A percentile compares a stretch with the other conserved stretches of the same genome.
Conservation (phyloP, 2,329 filamentous ascomycete species). For the Aureobasidium namibiae region DNA sequence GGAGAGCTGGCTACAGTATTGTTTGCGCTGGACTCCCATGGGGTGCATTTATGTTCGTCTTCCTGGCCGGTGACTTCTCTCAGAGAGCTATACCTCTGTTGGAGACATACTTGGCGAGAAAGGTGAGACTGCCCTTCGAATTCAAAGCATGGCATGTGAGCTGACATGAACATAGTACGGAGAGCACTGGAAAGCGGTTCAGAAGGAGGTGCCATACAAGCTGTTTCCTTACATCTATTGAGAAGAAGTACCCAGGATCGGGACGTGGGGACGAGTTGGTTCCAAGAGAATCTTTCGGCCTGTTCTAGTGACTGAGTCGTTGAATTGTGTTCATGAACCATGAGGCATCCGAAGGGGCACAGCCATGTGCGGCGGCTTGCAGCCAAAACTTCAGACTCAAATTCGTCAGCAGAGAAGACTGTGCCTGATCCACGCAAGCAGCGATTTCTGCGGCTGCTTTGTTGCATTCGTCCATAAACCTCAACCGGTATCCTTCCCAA, state of each 20-base stretch:
- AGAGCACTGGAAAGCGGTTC: constrained; percentile 19
- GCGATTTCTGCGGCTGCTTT: neutral
- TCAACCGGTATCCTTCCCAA: neutral
- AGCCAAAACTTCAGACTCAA: neutral
- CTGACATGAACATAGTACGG: constrained; percentile 18
- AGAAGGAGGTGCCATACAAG: constrained; percentile 20
- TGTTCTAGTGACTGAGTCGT: too few relatives aligned
- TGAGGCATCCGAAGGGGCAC: neutral
- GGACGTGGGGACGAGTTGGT: neutral
- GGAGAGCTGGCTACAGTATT: constrained; percentile 19
- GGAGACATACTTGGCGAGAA: constrained; percentile 21
- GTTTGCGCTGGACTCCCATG: constrained; percentile 20
- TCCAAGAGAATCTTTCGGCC: too few relatives aligned
- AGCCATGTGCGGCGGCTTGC: neutral
- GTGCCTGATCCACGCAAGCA: neutral
- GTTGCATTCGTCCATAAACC: neutral
- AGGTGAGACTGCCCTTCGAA: constrained; percentile 14
- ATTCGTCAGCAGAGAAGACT: neutral
- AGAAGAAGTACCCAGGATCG: neutral
- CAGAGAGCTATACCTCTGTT: constrained; percentile 21
- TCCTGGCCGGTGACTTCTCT: constrained; percentile 19
- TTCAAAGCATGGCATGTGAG: neutral
- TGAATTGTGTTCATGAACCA: too few relatives aligned
- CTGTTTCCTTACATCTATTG: constrained; percentile 22
- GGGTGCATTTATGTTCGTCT: constrained; percentile 15